A percentile compares a stretch with the other conserved stretches of the same genome.
Evolutionary conservation across 352 stramenopile genomes (phyloP).

Genomic region (Phytophthora boehmeriae): DNA sequence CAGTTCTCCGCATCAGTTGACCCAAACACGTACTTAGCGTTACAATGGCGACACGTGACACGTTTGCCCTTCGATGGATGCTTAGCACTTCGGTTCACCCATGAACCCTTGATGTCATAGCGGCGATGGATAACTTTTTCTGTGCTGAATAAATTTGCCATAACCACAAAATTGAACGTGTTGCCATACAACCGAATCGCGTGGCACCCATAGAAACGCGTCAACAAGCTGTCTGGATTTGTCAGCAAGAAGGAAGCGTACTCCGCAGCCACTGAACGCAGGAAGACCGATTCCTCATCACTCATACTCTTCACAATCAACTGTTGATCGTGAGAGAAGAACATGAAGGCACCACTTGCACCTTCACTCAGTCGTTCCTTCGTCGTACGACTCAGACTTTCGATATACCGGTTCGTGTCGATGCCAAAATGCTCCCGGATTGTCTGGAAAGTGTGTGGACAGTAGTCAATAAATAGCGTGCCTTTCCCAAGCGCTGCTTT

Average conservation of each 20-base stretch:
- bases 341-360: conserved; percentile 89
- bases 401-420: conserved; percentile 83
- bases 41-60: conserved; percentile 87
- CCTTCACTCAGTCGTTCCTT: conserved; percentile 89
- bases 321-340: conserved; percentile 89
- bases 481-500: conserved; percentile 77
- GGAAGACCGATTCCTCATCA: conserved; percentile 81
- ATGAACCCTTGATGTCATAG: conserved; percentile 91
- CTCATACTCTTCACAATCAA: conserved; percentile 92
- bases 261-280: conserved; percentile 79
- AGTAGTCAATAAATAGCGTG: conserved; percentile 89
- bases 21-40: conserved; percentile 87
- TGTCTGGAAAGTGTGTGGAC: conserved; percentile 84
- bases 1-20: conserved; percentile 84
- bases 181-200: conserved; percentile 87
- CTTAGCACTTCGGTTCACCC: conserved; percentile 89
- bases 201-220: conserved; percentile 86
- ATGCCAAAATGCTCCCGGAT: conserved; percentile 88
- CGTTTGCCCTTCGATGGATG: conserved; percentile 86
- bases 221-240: conserved; percentile 83
- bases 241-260: conserved; percentile 85
- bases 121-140: conserved; percentile 85
- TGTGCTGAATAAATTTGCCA: conserved; percentile 88
- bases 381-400: conserved; percentile 82
- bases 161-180: conserved; percentile 91